phyloP scores from a whole-genome alignment of 805 yeast genomes.

The Candida ascalaphidarum region DNA sequence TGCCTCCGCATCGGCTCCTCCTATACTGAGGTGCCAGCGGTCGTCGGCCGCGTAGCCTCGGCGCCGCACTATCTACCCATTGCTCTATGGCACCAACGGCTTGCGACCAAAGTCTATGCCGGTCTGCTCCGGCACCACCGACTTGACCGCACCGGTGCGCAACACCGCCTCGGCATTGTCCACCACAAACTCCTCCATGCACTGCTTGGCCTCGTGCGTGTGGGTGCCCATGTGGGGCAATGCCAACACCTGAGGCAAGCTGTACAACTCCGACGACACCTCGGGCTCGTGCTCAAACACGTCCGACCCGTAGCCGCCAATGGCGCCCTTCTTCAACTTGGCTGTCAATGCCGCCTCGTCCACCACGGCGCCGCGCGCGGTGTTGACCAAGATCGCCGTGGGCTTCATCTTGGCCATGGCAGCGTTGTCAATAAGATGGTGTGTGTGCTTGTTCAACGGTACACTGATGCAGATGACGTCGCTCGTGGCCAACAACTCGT shows the following conservation, averaged over 20 bases:
- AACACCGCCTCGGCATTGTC: slow-evolving; percentile 55
- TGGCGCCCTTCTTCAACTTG: slow-evolving; percentile 53
- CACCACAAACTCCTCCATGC: slow-evolving; percentile 77
- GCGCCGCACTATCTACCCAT: too few species aligned
- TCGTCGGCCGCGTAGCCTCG: too few species aligned
- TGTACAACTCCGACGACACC: slow-evolving; percentile 53
- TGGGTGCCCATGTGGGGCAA: slow-evolving; percentile 90
- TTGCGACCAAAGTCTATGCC: slow-evolving; percentile 16
- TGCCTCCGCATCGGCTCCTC: too few species aligned
- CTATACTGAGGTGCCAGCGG: too few species aligned
- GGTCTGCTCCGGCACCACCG: slow-evolving; percentile 75
- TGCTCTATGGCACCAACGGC: slow-evolving; percentile 5
- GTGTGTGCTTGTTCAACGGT: slow-evolving; percentile 68
- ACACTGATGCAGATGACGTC: slow-evolving; percentile 71
- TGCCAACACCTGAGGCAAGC: slow-evolving; percentile 61
- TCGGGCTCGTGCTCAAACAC: slow-evolving; percentile 72
- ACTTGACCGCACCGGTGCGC: slow-evolving; percentile 56
- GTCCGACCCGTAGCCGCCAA: slow-evolving; percentile 64
- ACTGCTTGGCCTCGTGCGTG: slow-evolving; percentile 60
- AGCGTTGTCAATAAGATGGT: slow-evolving; percentile 56
- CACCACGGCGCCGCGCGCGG: slow-evolving; percentile 83
- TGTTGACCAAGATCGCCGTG: slow-evolving; percentile 71
- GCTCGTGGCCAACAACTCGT: slow-evolving; percentile 52
- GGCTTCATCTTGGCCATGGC: slow-evolving; percentile 64
- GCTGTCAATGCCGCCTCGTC: slow-evolving; percentile 54